Base-by-base conservation (phyloP, 1,139 yeast species). In the Yamadazyma kanchanaburiensis region DNA sequence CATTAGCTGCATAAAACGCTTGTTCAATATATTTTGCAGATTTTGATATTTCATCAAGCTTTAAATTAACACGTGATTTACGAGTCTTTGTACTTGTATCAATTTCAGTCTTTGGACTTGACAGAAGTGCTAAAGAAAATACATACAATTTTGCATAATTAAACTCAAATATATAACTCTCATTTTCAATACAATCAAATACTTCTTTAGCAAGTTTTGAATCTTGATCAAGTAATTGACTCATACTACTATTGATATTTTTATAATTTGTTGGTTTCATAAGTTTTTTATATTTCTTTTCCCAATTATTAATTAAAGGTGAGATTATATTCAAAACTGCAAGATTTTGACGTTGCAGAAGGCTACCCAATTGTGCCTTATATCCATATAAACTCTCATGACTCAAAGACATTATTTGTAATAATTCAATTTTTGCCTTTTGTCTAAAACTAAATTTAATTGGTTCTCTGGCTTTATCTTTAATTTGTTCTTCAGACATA, bases 1-100 rank as follows among this genome's bases (percentile, higher is more conserved):
- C 94, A 45, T 81, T 81, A 1, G 96, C 96, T 0, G 96, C 83
- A 36, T 70, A 76, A 40, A 83, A 85, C 0, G 96, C 96, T 39
- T 80, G 69, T 35, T 80, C 91, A 15, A 87, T 84, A 52, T 80
- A 87, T 43, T 79, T 74, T 1, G 94, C 85, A 28, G 86, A 77
- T 34, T 75, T 78, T 1, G 87, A 70, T 22, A 84, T 70, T 48
- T 85, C 94, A 46, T 80, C 86, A 18, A 84, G 56, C 39, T 77
- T 71, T 37, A 80, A 57, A n/a, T 57, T 51, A 5, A 54, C 45
- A 25, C 44, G 51, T 5, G 43, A 43, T 3, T 38, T 25, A 31
- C 48, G 51, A 24, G 43, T 49, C 13, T 42, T 43, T 13, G 40
- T 38, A 17, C 34, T 35, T 18, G 36, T 32, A 13, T 53, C 39